These are phyloP conservation scores for Suillus lakei DNA, from an alignment of 768 basidiomycete species.

Conservation along the genomic window DNA sequence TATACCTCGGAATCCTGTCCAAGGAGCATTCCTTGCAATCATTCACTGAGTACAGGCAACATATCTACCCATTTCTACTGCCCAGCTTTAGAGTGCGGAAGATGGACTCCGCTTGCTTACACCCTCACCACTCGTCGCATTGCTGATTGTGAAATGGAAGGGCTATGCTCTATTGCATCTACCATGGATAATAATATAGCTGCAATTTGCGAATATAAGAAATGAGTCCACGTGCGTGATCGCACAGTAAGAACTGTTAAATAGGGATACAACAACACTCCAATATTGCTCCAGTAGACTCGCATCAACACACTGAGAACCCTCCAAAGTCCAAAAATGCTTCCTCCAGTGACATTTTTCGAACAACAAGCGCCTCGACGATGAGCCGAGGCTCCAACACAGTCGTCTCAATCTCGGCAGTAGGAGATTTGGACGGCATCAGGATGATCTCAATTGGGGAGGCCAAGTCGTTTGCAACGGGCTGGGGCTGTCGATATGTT, in stretches of 20 bases:
- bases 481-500: background rate
- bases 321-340: constrained; percentile 77
- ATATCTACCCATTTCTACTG: background rate
- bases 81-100: background rate
- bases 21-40: background rate
- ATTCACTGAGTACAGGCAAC: background rate
- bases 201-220: background rate
- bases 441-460: background rate
- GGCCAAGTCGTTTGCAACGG: background rate
- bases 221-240: background rate
- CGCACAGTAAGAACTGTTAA: background rate
- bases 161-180: background rate
- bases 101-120: background rate
- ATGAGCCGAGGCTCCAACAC: constrained; percentile 59
- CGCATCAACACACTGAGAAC: constrained; percentile 41
- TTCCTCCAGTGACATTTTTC: constrained; percentile 78
- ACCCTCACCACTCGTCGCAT: background rate
- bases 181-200: background rate
- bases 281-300: background rate
- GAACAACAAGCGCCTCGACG: constrained; percentile 80
- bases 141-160: background rate
- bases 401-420: constrained; percentile 4
- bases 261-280: background rate
- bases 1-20: background rate
- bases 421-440: constrained; percentile 5